phyloP scores from a whole-genome alignment of 2,329 filamentous ascomycete genomes.

The Xylaria digitata region DNA sequence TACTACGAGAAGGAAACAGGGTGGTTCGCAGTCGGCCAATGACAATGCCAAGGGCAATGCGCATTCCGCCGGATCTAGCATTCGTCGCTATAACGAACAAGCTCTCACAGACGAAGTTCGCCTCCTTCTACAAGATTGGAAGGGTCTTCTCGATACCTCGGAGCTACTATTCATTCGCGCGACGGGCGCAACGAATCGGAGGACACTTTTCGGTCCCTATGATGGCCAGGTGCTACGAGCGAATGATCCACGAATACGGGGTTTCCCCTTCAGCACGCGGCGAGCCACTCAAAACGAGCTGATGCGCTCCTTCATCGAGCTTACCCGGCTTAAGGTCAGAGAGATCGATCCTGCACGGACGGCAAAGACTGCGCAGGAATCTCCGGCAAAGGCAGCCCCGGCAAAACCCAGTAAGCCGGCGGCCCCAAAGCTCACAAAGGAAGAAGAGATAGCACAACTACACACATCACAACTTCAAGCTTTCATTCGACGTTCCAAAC shows the following conservation, averaged over 20 bases:
- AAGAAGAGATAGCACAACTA: constrained; percentile 82
- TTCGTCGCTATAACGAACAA: constrained; percentile 94
- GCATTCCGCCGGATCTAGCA: constrained; percentile 89
- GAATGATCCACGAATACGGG: constrained; percentile 82
- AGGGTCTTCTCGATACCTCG: constrained; percentile 81
- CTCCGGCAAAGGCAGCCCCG: constrained; percentile 53
- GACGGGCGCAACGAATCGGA: constrained; percentile 85
- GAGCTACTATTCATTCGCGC: constrained; percentile 91
- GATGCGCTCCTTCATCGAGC: constrained; percentile 92
- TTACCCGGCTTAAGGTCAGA: constrained; percentile 88
- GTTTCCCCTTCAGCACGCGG: constrained; percentile 93
- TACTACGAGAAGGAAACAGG: constrained; percentile 94
- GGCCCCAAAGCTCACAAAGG: constrained; percentile 77
- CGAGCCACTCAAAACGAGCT: constrained; percentile 93
- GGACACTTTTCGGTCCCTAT: constrained; percentile 90
- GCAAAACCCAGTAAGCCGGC: constrained; percentile 62
- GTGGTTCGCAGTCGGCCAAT: constrained; percentile 92
- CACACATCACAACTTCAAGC: constrained; percentile 92
- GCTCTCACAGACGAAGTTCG: constrained; percentile 91
- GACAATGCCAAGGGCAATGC: constrained; percentile 94
- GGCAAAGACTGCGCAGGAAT: constrained; percentile 55
- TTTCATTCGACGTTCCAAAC: constrained; percentile 87
- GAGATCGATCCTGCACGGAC: constrained; percentile 76
- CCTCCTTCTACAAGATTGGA: constrained; percentile 84
- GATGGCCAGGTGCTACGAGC: constrained; percentile 84